These are phyloP conservation scores for Luvunga scandens DNA, from an alignment of 345 rosid genomes.

Conservation along the genomic window DNA sequence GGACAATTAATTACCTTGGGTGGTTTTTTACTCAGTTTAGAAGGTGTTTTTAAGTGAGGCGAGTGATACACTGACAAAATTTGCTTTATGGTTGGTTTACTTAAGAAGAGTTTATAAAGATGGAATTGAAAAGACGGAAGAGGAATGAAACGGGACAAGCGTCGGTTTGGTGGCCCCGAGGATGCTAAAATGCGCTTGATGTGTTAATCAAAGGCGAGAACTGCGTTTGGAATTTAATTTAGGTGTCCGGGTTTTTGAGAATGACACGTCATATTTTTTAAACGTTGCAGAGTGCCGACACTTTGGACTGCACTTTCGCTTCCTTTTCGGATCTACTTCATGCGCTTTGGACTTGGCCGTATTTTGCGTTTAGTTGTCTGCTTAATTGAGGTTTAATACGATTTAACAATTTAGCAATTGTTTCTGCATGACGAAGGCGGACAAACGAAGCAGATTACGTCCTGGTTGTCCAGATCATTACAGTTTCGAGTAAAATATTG, in stretches of 20 bases:
- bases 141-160: background rate
- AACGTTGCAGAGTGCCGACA: constrained; percentile 7
- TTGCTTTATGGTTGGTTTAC: background rate
- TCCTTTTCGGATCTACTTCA: background rate
- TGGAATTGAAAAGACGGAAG: background rate
- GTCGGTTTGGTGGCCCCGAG: constrained; percentile 18
- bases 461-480: too few relatives aligned
- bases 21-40: background rate
- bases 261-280: constrained; percentile 19
- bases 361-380: constrained; percentile 13
- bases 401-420: too few relatives aligned
- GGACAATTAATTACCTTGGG: background rate
- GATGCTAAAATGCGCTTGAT: constrained; percentile 31
- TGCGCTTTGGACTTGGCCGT: constrained; percentile 15
- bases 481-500: too few relatives aligned
- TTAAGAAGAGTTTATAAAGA: background rate
- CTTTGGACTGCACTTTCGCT: background rate
- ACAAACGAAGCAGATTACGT: too few relatives aligned
- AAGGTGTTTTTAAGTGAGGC: background rate
- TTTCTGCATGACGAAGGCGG: too few relatives aligned
- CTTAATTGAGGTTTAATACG: background rate
- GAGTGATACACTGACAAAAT: background rate
- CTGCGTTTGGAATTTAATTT: constrained; percentile 6
- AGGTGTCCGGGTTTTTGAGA: background rate
- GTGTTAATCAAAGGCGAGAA: constrained; percentile 17